Base-by-base conservation (phyloP, 2,329 filamentous ascomycete species). In the Meredithiella fracta region DNA sequence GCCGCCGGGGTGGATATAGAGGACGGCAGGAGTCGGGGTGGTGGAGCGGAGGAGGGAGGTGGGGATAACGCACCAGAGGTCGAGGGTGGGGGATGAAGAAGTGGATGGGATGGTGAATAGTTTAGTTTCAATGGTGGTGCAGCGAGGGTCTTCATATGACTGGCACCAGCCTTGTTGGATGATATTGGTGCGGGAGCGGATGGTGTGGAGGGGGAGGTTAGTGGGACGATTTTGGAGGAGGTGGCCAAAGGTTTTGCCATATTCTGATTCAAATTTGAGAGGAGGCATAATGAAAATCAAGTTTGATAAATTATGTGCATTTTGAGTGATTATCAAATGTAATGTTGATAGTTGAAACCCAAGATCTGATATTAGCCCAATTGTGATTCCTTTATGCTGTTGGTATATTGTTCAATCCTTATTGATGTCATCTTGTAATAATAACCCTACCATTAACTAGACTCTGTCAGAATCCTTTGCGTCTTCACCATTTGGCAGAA, bases 1-100 rank as follows among this genome's bases (percentile, higher is more conserved):
- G 23, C 70, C 71, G 15, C 72, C 72, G 31, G 69, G 70, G 58
- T 74, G 71, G 29, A 67, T 58, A 59, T 71, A 67, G 15, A 68
- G 55, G 14, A 71, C 62, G 8, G 66, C 68, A 4, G 64, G 62
- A n/a, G 44, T 49, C 5, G 44, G 44, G 8, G 17, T 49, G 2
- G 44, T 26, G 17, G 44, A 49, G 25, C 23, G 44, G 20, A 49
- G 22, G 44, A 49, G 15, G 23, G n/a, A 14, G 23, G 4, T n/a
- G 22, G 44, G 44, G 5, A 25, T 25, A 23, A 49, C 44, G 15
- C 58, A 60, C 4, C 60, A 58, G 8, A 65, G 22, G 17, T 52
- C 55, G 40, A 64, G 51, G 1, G 56, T 40, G 8, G 54, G 42
- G 15, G 57, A 60, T 31, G 63, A 62, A 53, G 55, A 51, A 44